phyloP scores from a whole-genome alignment of 75 land plant species.

The Sequoia sempervirens region DNA sequence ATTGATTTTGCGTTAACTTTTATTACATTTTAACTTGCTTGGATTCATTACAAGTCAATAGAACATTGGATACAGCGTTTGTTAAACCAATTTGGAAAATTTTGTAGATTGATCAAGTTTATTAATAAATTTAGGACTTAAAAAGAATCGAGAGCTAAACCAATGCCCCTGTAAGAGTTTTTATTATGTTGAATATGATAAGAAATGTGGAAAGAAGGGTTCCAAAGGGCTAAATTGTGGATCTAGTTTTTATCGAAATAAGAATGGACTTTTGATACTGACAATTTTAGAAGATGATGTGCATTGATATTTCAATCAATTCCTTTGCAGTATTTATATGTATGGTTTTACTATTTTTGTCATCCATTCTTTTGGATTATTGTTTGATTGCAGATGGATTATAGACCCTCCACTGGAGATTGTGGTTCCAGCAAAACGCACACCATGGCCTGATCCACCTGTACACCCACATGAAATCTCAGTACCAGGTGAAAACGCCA shows the following conservation, averaged over 20 bases:
- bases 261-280: neutral
- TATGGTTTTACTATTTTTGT: neutral
- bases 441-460: conserved; percentile 74
- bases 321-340: neutral
- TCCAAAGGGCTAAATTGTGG: neutral
- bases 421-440: conserved; percentile 64
- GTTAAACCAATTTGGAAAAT: neutral
- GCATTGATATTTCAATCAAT: neutral
- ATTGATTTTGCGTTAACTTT: neutral
- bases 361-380: neutral
- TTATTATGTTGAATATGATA: neutral
- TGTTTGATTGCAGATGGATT: conserved; percentile 47
- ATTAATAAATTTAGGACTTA: neutral
- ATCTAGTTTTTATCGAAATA: neutral
- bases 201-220: neutral
- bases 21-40: neutral
- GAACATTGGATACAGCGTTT: neutral
- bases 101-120: neutral
- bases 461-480: conserved; percentile 27
- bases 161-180: neutral
- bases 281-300: no score
- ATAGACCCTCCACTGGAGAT: conserved; percentile 69
- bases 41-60: neutral
- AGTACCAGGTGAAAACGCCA: conserved; percentile 5
- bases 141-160: neutral